These are phyloP conservation scores for Glarea lozoyensis DNA, from an alignment of 495 filamentous ascomycete genomes.

Conservation along the genomic window DNA sequence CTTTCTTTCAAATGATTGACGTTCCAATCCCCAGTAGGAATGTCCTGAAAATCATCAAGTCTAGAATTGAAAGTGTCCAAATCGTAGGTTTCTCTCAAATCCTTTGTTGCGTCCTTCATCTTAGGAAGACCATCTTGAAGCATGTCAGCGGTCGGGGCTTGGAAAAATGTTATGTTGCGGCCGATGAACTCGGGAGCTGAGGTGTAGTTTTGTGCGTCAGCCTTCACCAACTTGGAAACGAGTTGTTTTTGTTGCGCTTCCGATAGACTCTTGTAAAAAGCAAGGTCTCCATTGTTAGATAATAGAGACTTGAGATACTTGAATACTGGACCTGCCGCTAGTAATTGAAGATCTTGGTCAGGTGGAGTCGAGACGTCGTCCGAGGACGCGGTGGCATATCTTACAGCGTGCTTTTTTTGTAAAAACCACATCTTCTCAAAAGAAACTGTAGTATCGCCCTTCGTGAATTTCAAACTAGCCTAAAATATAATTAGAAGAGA, in stretches of 20 bases:
- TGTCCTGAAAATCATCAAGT: slow-evolving; percentile 7
- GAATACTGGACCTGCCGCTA: slow-evolving; percentile 16
- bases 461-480: slow-evolving; percentile 79
- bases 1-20: not conserved
- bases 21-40: slow-evolving; percentile 23
- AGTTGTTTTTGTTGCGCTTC: slow-evolving; percentile 19
- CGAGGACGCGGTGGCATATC: slow-evolving; percentile 8
- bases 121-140: slow-evolving; percentile 11
- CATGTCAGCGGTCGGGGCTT: slow-evolving; percentile 26
- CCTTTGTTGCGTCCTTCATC: slow-evolving; percentile 23
- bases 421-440: slow-evolving; percentile 73
- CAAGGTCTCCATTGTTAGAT: not conserved
- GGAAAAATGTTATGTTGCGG: slow-evolving; percentile 58
- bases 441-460: slow-evolving; percentile 79
- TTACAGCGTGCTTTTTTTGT: slow-evolving; percentile 59
- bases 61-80: slow-evolving; percentile 5
- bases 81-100: slow-evolving; percentile 9
- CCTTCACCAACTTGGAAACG: slow-evolving; percentile 43
- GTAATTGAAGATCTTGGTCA: slow-evolving; percentile 6
- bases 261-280: slow-evolving; percentile 7
- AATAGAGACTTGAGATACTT: slow-evolving; percentile 3
- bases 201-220: slow-evolving; percentile 55
- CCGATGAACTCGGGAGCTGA: slow-evolving; percentile 46
- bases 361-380: slow-evolving; percentile 18
- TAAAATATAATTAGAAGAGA: slow-evolving; percentile 16